phyloP scores from a whole-genome alignment of 805 yeast genomes.

The Teunomyces tritomae region DNA sequence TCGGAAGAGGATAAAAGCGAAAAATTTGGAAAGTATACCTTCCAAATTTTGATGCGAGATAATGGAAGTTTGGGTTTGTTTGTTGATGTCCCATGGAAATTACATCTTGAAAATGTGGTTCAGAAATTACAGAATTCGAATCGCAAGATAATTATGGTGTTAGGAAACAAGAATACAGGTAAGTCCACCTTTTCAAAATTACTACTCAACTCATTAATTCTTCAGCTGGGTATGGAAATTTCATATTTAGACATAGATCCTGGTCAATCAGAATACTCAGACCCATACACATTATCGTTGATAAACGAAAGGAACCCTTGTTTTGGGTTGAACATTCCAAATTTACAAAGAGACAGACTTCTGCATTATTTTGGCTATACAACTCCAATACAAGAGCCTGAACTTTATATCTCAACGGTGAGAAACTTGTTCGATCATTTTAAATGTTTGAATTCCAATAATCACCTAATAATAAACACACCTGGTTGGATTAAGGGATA shows the following conservation, averaged over 20 bases:
- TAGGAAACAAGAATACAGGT: conserved; percentile 77
- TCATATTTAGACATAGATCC: conserved; percentile 79
- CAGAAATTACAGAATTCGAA: background rate
- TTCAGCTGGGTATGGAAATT: conserved; percentile 21
- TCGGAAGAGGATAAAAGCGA: conserved; percentile 2
- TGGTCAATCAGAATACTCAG: conserved; percentile 78
- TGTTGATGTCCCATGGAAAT: conserved; percentile 13
- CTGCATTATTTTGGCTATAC: conserved; percentile 57
- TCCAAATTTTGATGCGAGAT: conserved; percentile 31
- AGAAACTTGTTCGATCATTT: conserved; percentile 33
- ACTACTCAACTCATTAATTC: conserved; percentile 48
- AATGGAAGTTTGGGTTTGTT: conserved; percentile 20
- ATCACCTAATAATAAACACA: conserved; percentile 62
- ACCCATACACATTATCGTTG: conserved; percentile 68
- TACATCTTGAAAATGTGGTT: conserved; percentile 5
- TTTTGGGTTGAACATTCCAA: conserved; percentile 27
- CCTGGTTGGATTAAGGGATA: conserved; percentile 93
- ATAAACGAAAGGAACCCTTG: conserved; percentile 29
- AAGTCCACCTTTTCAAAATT: conserved; percentile 68
- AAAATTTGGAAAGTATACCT: conserved; percentile 29
- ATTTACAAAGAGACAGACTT: conserved; percentile 11
- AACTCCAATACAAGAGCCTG: conserved; percentile 68
- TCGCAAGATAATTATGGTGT: conserved; percentile 35
- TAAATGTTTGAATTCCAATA: conserved; percentile 15
- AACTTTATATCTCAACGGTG: conserved; percentile 46